Percentiles rank a stretch among this genome's conserved stretches.
These are phyloP conservation scores for Beauveria varroae DNA, from an alignment of 2,329 filamentous ascomycete species.

Conservation along the genomic window DNA sequence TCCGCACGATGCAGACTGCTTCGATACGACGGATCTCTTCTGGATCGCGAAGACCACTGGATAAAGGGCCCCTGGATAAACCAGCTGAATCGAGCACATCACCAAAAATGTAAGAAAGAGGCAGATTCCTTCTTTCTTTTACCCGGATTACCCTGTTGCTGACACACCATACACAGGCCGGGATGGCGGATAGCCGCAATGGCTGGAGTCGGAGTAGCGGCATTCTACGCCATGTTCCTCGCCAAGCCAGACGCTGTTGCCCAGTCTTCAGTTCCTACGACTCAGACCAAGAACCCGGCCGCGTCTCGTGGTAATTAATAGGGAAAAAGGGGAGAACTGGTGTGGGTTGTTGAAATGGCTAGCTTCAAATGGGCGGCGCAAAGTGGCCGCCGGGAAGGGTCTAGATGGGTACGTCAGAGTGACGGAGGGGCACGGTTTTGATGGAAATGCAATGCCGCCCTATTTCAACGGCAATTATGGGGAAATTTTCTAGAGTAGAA, in stretches of 20 bases:
- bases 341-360: background rate
- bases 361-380: background rate
- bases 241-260: background rate
- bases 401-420: too few species aligned
- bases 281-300: constrained; percentile 1
- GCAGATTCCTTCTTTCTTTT: too few species aligned
- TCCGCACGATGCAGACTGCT: background rate
- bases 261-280: background rate
- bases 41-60: background rate
- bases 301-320: background rate
- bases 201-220: background rate
- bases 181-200: constrained; percentile 4
- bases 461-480: too few species aligned
- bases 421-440: background rate
- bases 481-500: too few species aligned
- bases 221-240: background rate
- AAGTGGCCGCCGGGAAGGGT: too few species aligned
- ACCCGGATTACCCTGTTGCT: background rate
- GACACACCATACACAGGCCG: background rate
- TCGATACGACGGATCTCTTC: background rate
- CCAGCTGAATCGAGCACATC: background rate
- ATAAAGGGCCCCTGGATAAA: background rate
- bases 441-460: background rate
- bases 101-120: background rate
- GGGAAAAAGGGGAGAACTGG: background rate